Percentiles rank a stretch among this genome's conserved stretches.
phyloP scores from a whole-genome alignment of 1,284 basidiomycete species.

The Puccinia polysora region DNA sequence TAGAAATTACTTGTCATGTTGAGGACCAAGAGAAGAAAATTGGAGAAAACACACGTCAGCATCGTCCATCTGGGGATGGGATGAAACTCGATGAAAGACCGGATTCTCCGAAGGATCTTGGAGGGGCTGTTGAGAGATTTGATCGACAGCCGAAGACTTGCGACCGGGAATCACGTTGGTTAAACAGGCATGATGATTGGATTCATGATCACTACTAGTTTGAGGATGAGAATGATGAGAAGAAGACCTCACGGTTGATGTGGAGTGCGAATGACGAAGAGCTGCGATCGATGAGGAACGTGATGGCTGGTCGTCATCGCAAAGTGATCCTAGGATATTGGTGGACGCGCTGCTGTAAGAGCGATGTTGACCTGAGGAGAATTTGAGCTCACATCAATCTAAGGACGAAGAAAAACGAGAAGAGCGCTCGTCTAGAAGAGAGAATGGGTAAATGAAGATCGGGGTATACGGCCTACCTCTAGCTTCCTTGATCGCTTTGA shows the following conservation, averaged over 20 bases:
- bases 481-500: slow-evolving; percentile 49
- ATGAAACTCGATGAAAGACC: background rate
- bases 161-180: too few species aligned
- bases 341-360: slow-evolving; percentile 42
- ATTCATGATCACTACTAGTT: background rate
- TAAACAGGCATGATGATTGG: too few species aligned
- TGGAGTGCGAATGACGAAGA: too few species aligned
- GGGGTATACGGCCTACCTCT: slow-evolving; percentile 45
- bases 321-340: slow-evolving; percentile 12
- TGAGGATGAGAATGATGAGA: background rate
- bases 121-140: too few species aligned
- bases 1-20: background rate
- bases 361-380: slow-evolving; percentile 17
- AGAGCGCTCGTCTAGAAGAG: background rate
- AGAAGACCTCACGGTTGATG: background rate
- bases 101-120: too few species aligned
- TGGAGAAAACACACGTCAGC: slow-evolving; percentile 8
- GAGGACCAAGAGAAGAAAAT: background rate
- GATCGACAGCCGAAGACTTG: too few species aligned
- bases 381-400: background rate
- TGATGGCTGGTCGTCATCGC: background rate
- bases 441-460: background rate
- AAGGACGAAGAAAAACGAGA: background rate
- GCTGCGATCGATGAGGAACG: background rate
- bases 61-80: too few species aligned